Base-by-base conservation (phyloP, 2,329 filamentous ascomycete species). In the Onygenales sp. region DNA sequence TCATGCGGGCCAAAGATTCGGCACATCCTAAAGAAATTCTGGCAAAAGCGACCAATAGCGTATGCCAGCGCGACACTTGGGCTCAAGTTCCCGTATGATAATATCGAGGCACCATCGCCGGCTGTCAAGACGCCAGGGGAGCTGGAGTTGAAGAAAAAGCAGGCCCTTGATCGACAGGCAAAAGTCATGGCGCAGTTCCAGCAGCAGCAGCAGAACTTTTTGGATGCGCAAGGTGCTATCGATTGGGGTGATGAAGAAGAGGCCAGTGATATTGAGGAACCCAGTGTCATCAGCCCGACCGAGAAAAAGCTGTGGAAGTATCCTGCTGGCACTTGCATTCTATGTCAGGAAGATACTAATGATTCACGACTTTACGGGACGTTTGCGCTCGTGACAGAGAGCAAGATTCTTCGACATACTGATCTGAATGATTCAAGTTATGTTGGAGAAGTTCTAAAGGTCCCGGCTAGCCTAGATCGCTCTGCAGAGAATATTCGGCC, bases 101-200 rank as follows among this genome's bases (percentile, higher is more conserved):
- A 87, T 49, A 83, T 94, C 58, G 87, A 88, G 59, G 90, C 88
- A 4, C 84, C 84, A 3, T 93, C 89, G 1, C 89, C 91, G n/a
- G 87, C 87, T 11, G 79, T 76, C 53, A 79, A 77, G 52, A 77
- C 81, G 57, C 74, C 76, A 36, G 72, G 75, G 54, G 76, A 79
- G 64, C 80, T 82, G 13, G 87, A 92, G 68, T 76, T 83, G 56
- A 95, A 92, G 75, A 98, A 96, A 77, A 87, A 87, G 69, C 88
- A 92, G 51, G 93, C 93, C 0, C 73, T 91, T 42, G 92, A 90
- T 61, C 83, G 93, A 21, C 91, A 97, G 69, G 91, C 91, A 2
- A 87, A 84, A 64, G 89, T 98, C 35, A 96, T 98, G 91, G 93
- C 91, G 1, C 90, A 96, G 65, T 96, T 98, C 71, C 93, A 97